Evolutionary conservation across 495 filamentous ascomycete species (phyloP).

Genomic region (Penicillium silybi): DNA sequence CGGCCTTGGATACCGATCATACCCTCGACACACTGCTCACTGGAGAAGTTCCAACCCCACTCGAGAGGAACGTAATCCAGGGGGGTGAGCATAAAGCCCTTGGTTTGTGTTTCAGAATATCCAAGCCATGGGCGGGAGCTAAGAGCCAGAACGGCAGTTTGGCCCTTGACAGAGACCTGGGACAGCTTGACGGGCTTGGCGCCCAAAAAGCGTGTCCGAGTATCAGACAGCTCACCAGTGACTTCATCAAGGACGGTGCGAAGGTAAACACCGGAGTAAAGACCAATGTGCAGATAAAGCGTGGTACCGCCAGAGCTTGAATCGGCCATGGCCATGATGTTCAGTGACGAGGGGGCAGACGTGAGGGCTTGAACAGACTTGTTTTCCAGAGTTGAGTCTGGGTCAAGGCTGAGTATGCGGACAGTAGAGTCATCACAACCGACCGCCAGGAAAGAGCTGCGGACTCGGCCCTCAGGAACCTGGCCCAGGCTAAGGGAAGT

Average conservation of each 20-base stretch:
- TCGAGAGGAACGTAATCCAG: conserved; percentile 83
- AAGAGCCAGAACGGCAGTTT: conserved; percentile 83
- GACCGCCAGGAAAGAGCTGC: conserved; percentile 88
- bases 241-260: conserved; percentile 90
- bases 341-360: conserved; percentile 79
- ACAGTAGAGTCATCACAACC: conserved; percentile 97
- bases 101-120: conserved; percentile 79
- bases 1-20: conserved; percentile 94
- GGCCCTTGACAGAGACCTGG: conserved; percentile 75
- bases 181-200: conserved; percentile 85
- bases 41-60: conserved; percentile 94
- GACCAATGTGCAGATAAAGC: conserved; percentile 88
- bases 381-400: conserved; percentile 83
- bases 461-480: conserved; percentile 80
- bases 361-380: conserved; percentile 92
- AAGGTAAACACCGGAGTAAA: conserved; percentile 93
- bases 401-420: conserved; percentile 83
- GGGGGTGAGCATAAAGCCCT: conserved; percentile 85
- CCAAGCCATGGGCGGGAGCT: conserved; percentile 91
- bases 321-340: conserved; percentile 94
- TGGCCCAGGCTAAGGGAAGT: conserved; percentile 91
- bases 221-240: conserved; percentile 91
- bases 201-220: conserved; percentile 88
- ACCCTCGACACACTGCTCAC: conserved; percentile 85
- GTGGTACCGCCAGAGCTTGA: conserved; percentile 75